Percentiles rank a stretch among this genome's conserved stretches.
These are phyloP conservation scores for Trichoderma cornu-damae DNA, from an alignment of 2,329 filamentous ascomycete species.

Conservation along the genomic window DNA sequence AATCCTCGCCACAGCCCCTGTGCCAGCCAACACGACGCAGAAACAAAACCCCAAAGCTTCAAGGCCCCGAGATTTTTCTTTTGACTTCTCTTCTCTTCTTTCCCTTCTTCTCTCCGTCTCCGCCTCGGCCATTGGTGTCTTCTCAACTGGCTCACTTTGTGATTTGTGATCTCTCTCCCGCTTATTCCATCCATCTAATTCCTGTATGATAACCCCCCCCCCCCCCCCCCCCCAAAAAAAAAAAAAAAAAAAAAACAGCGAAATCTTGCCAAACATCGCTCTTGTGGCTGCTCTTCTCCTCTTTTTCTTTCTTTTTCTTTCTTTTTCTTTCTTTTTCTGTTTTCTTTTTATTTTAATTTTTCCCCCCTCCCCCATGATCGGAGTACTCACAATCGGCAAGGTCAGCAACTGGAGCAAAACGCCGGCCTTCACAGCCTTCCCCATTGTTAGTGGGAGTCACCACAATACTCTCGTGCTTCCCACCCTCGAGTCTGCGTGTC, in stretches of 20 bases:
- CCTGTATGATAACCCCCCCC: not conserved
- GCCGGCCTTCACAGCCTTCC: conserved; percentile 6
- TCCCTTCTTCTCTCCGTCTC: not conserved
- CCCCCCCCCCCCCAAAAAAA: too few species aligned
- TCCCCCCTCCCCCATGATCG: not conserved
- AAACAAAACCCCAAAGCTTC: not conserved
- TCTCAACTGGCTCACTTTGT: too few species aligned
- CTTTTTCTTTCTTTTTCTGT: too few species aligned
- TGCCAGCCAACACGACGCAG: not conserved
- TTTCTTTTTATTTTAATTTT: not conserved
- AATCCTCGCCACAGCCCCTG: not conserved
- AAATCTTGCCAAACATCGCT: not conserved
- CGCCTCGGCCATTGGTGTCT: not conserved
- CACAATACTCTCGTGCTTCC: conserved; percentile 6
- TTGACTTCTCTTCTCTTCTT: not conserved
- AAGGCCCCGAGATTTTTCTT: not conserved
- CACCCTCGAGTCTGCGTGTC: conserved; percentile 14
- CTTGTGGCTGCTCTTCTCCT: not conserved
- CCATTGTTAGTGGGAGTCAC: not conserved
- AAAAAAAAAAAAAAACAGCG: too few species aligned
- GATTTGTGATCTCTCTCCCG: not conserved
- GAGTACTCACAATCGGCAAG: not conserved
- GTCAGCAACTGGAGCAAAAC: conserved; percentile 4
- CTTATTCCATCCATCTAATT: not conserved
- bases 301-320: too few species aligned